These are phyloP conservation scores for Helianthus tuberosus DNA, from an alignment of 129 eudicot genomes.

Conservation along the genomic window DNA sequence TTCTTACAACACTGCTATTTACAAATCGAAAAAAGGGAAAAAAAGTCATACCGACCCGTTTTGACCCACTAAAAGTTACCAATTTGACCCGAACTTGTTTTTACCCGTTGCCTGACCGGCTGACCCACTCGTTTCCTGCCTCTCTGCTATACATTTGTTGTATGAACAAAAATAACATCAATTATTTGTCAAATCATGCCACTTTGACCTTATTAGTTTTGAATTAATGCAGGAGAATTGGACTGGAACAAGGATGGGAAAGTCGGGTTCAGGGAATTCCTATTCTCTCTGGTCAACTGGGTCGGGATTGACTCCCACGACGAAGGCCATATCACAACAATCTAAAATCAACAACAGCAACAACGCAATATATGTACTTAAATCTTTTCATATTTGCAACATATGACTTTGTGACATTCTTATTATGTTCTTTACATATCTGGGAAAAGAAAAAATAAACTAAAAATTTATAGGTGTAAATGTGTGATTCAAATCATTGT, in stretches of 20 bases:
- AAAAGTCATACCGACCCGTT: constrained; percentile 3
- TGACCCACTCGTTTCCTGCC: neutral
- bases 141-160: neutral
- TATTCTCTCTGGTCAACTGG: constrained; percentile 60
- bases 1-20: neutral
- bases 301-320: constrained; percentile 60
- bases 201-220: neutral
- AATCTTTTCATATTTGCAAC: constrained; percentile 15
- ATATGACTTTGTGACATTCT: constrained; percentile 21
- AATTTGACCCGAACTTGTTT: neutral
- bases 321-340: constrained; percentile 34
- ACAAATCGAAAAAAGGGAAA: neutral
- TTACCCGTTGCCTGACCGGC: neutral
- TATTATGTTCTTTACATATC: constrained; percentile 12
- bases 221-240: constrained; percentile 63
- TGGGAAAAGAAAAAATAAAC: neutral
- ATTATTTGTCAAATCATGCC: neutral
- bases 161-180: neutral
- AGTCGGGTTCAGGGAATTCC: constrained; percentile 66
- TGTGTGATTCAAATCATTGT: constrained; percentile 39
- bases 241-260: constrained; percentile 72
- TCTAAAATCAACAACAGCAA: constrained; percentile 9
- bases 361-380: neutral
- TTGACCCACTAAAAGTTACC: neutral
- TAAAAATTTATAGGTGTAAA: neutral